A percentile compares a stretch with the other conserved stretches of the same genome.
Evolutionary conservation across 225 moss, liverwort and hornwort genomes (phyloP).

Genomic region (Pleurozium schreberi): DNA sequence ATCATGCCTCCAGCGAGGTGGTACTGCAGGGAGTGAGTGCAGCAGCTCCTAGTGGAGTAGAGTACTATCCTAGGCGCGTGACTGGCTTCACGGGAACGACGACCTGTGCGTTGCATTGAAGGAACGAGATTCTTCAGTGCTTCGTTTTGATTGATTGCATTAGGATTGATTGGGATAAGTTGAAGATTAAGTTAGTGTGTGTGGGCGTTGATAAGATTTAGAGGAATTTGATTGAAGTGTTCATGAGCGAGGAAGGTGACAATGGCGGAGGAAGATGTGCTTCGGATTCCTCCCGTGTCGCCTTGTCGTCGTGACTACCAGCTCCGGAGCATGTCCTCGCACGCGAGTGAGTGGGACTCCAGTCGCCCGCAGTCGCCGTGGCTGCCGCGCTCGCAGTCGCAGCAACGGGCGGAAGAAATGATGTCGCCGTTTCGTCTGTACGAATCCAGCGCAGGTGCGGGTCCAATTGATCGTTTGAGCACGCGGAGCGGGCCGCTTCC

Average conservation of each 20-base stretch:
- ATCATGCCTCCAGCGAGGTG: not conserved
- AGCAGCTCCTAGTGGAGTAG: not conserved
- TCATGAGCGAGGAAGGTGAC: not conserved
- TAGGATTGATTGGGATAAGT: not conserved
- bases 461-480: not conserved
- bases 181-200: not conserved
- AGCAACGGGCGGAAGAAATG: not conserved
- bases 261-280: conserved; percentile 5
- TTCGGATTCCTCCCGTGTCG: conserved; percentile 6
- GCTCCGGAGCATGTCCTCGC: conserved; percentile 13
- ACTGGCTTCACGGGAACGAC: not conserved
- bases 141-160: not conserved
- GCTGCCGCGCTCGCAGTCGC: conserved; percentile 7
- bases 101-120: not conserved
- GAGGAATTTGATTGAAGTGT: not conserved
- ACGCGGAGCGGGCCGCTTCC: conserved; percentile 3
- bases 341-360: not conserved
- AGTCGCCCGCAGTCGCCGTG: conserved; percentile 26
- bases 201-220: not conserved
- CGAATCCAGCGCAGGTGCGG: not conserved
- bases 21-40: not conserved
- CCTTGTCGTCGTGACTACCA: conserved; percentile 46
- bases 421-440: not conserved
- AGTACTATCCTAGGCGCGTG: not conserved
- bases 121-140: not conserved